phyloP scores from a whole-genome alignment of 2,329 filamentous ascomycete genomes.

The Tetracladium maxilliforme region DNA sequence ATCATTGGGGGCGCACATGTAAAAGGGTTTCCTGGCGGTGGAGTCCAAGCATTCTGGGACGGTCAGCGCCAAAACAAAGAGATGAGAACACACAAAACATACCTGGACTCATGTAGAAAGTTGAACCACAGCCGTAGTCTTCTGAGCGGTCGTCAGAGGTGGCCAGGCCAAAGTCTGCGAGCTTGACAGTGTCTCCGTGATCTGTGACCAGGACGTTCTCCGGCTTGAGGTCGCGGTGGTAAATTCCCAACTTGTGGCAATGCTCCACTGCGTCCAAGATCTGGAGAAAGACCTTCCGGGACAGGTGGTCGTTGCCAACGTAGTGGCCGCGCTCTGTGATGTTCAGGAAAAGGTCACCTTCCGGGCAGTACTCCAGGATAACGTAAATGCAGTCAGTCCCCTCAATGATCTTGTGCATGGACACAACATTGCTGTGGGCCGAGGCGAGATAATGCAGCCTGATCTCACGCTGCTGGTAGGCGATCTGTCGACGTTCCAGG shows the following conservation, averaged over 20 bases:
- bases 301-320: slow-evolving; percentile 79
- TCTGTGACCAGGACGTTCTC: slow-evolving; percentile 94
- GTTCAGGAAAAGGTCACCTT: slow-evolving; percentile 92
- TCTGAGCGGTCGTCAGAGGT: slow-evolving; percentile 72
- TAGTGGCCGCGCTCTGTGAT: slow-evolving; percentile 94
- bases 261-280: slow-evolving; percentile 92
- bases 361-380: slow-evolving; percentile 90
- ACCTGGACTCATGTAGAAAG: slow-evolving; percentile 99
- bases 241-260: slow-evolving; percentile 87
- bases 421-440: slow-evolving; percentile 83
- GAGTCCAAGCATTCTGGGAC: slow-evolving; percentile 74
- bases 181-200: slow-evolving; percentile 77
- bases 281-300: slow-evolving; percentile 81
- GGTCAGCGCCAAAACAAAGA: slow-evolving; percentile 3
- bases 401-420: slow-evolving; percentile 86
- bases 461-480: slow-evolving; percentile 89
- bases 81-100: slow-evolving; percentile 22
- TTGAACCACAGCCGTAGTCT: slow-evolving; percentile 95
- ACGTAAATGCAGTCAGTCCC: slow-evolving; percentile 88
- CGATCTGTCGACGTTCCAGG: slow-evolving; percentile 71
- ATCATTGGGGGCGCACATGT: slow-evolving; percentile 88
- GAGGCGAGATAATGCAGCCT: slow-evolving; percentile 81
- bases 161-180: slow-evolving; percentile 94
- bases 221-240: slow-evolving; percentile 94
- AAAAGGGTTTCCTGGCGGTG: slow-evolving; percentile 58